Evolutionary conservation across 495 filamentous ascomycete species (phyloP), one percentile per base, ranked within the genome.

Genomic region (Talaromyces wortmannii): DNA sequence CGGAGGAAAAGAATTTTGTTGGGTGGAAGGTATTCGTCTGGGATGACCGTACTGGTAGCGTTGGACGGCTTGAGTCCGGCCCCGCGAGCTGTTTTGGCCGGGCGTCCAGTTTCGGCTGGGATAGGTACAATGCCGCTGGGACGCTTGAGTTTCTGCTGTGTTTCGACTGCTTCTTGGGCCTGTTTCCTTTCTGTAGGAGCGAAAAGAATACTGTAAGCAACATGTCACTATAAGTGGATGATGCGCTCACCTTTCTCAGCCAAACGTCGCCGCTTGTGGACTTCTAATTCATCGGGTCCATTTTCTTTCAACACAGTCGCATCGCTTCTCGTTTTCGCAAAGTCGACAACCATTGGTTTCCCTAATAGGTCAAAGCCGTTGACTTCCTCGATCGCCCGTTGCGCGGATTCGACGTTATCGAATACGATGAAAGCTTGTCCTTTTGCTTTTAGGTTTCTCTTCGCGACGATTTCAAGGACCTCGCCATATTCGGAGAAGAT

Each of bases 1-100:
- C 92, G 91, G 50, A 97, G 76, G 78, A 97, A 96, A n/a, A 99
- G 80, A 57, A 90, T 94, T 73, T 95, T 95, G 80, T 97, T 99
- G 46, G 95, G 92, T 3, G 91, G 94, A 0, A 97, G 82, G 66
- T 95, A 97, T 72, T 99, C 94, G 80, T 97, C 95, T 2, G 94
- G 94, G 13, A 97, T 83, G 48, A 95, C 87, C 16, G 86, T 79
- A 23, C 85, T 79, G 0, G 83, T 75, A 15, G 83, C 78, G 56
- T 82, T 79, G 6, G 87, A 86, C 7, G 90, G 82, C 68, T 94
- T 95, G 79, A 94, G 88, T 33, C 90, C 90, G 12, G 86, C 83
- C 30, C 87, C 88, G 63, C 86, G 82, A 15, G 83, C 78, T 11
- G 85, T 79, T 75, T 95, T 96, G 61, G 81, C 70, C 5, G 88